These are phyloP conservation scores for Debaryomycetaceae sp. DNA, from an alignment of 1,139 yeast species.

Conservation along the genomic window DNA sequence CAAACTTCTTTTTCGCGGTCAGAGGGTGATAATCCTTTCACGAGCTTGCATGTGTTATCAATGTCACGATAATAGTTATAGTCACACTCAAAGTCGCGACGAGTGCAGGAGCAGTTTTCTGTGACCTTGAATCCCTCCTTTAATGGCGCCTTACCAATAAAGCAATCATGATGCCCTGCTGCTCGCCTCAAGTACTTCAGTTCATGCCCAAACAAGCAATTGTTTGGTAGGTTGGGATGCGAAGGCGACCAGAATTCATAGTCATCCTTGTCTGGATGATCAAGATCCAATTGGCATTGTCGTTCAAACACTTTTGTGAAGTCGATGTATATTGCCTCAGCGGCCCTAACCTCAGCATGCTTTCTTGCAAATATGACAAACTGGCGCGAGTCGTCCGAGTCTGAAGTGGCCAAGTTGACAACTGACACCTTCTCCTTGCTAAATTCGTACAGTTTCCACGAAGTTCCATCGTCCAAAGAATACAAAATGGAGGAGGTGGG, in stretches of 20 bases:
- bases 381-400: constrained; percentile 76
- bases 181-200: constrained; percentile 67
- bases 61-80: constrained; percentile 59
- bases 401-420: constrained; percentile 77
- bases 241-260: constrained; percentile 77
- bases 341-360: constrained; percentile 7
- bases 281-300: constrained; percentile 61
- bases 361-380: constrained; percentile 31
- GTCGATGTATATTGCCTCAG: constrained; percentile 47
- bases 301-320: constrained; percentile 54
- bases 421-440: constrained; percentile 45
- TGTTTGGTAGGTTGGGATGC: constrained; percentile 49
- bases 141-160: constrained; percentile 68
- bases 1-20: constrained; percentile 58
- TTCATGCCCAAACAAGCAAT: constrained; percentile 86
- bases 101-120: constrained; percentile 72
- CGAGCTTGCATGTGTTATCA: constrained; percentile 83
- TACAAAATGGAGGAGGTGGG: constrained; percentile 50
- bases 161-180: constrained; percentile 53
- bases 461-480: constrained; percentile 69
- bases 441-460: constrained; percentile 65
- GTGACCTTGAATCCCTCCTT: constrained; percentile 47
- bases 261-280: constrained; percentile 52
- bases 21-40: constrained; percentile 57
- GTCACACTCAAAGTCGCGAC: constrained; percentile 92